Evolutionary conservation across 2,329 filamentous ascomycete species (phyloP).

Genomic region (Zymoseptoria ardabiliae): DNA sequence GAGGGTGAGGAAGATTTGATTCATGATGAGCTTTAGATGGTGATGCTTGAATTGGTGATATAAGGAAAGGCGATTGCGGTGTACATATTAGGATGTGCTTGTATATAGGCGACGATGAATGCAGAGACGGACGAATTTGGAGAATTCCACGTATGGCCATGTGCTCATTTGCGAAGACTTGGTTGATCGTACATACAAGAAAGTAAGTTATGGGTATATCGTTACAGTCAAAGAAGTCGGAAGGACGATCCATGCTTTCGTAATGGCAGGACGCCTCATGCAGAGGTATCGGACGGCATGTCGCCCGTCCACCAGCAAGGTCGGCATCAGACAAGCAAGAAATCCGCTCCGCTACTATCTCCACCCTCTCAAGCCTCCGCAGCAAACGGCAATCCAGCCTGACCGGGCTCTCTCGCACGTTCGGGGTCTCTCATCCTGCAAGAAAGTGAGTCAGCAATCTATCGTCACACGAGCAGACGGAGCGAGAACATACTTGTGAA

Average conservation of each 20-base stretch:
- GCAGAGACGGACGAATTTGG: not conserved
- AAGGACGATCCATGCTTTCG: not conserved
- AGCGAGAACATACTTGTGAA: conserved; percentile 51
- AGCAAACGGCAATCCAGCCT: conserved; percentile 8
- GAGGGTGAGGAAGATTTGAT: not conserved
- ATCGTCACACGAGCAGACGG: conserved; percentile 24
- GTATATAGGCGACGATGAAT: not conserved
- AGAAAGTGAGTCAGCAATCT: conserved; percentile 18
- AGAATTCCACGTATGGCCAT: not conserved
- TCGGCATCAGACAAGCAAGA: not conserved
- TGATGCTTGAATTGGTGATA: not conserved
- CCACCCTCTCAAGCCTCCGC: not conserved
- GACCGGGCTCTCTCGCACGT: conserved; percentile 11
- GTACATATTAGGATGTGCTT: not conserved
- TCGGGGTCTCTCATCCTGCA: conserved; percentile 20
- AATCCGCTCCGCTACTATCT: not conserved
- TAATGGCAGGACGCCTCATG: not conserved
- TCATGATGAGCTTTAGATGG: not conserved
- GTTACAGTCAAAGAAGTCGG: not conserved
- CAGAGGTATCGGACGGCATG: not conserved
- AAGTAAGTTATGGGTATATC: not conserved
- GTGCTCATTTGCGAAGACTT: not conserved
- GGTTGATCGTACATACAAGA: not conserved
- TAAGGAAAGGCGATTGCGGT: not conserved
- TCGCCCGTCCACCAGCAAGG: not conserved